Percentiles rank a stretch among this genome's conserved stretches.
Conservation (phyloP, 306 rosid genomes). For the Clitoria ternatea region DNA sequence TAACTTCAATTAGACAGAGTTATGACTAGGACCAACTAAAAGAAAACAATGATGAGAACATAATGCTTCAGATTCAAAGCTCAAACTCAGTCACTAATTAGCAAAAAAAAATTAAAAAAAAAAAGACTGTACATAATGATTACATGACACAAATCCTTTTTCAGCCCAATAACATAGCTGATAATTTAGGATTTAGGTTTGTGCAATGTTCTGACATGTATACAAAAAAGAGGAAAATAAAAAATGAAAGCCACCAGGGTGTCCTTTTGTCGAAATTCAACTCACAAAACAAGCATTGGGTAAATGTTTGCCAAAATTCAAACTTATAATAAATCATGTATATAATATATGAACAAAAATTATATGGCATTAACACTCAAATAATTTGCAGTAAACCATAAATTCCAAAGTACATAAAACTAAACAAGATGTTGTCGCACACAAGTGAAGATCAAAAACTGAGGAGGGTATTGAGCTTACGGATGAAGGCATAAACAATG, state of each 20-base stretch:
- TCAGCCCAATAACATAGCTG: neutral
- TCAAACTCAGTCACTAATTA: neutral
- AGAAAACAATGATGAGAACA: neutral
- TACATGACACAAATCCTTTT: neutral
- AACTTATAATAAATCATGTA: neutral
- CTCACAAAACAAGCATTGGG: neutral
- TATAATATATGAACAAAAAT: neutral
- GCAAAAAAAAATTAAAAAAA: neutral
- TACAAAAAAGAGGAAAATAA: neutral
- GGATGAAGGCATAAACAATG: slow-evolving; percentile 77
- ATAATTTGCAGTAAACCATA: neutral
- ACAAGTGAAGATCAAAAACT: neutral
- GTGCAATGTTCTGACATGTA: slow-evolving; percentile 1
- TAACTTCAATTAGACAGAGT: too few relatives aligned
- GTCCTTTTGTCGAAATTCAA: neutral
- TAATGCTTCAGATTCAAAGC: neutral
- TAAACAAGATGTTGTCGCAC: too few relatives aligned
- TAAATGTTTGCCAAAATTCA: neutral
- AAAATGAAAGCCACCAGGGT: neutral
- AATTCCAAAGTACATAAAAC: neutral
- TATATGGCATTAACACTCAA: neutral
- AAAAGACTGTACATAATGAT: too few relatives aligned
- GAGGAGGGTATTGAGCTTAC: slow-evolving; percentile 33
- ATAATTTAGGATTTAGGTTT: neutral
- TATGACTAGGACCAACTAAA: neutral